These are phyloP conservation scores for Auxenochlorella pyrenoidosa DNA, from an alignment of 139 green algal species.

Conservation along the genomic window DNA sequence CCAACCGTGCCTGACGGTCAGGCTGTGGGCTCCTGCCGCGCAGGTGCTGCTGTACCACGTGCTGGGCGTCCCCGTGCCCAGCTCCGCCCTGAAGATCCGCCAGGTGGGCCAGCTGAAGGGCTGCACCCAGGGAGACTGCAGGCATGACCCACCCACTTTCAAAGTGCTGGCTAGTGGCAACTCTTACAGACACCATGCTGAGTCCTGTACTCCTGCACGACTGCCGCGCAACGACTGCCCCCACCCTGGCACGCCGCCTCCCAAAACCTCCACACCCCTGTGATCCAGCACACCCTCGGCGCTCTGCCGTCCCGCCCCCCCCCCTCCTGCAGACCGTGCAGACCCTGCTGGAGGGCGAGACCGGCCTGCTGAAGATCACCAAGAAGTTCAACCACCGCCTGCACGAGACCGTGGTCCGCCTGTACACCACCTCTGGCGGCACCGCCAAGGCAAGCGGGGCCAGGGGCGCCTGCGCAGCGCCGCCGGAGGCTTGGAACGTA, in stretches of 20 bases:
- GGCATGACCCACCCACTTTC: no score
- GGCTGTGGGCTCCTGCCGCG: no score
- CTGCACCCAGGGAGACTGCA: no score
- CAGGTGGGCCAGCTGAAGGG: neutral
- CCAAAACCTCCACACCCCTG: no score
- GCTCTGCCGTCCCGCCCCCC: neutral
- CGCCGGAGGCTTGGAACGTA: no score
- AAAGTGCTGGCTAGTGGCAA: neutral
- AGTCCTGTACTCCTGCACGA: no score
- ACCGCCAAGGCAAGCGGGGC: neutral
- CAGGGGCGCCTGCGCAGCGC: no score
- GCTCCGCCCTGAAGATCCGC: neutral
- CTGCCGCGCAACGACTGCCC: no score
- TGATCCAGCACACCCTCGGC: neutral
- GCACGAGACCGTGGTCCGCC: neutral
- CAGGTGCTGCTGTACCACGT: constrained; percentile 3
- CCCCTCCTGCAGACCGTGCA: neutral
- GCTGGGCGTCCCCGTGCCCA: neutral
- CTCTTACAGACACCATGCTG: neutral
- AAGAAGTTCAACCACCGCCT: neutral
- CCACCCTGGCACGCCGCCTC: no score
- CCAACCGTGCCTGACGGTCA: no score
- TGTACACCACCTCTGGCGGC: constrained; percentile 1
- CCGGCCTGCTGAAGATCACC: neutral
- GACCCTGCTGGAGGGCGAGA: neutral